Percentiles rank a stretch among this genome's conserved stretches.
Conservation (phyloP, 2,329 filamentous ascomycete species). For the Sclerotinia trifoliorum region DNA sequence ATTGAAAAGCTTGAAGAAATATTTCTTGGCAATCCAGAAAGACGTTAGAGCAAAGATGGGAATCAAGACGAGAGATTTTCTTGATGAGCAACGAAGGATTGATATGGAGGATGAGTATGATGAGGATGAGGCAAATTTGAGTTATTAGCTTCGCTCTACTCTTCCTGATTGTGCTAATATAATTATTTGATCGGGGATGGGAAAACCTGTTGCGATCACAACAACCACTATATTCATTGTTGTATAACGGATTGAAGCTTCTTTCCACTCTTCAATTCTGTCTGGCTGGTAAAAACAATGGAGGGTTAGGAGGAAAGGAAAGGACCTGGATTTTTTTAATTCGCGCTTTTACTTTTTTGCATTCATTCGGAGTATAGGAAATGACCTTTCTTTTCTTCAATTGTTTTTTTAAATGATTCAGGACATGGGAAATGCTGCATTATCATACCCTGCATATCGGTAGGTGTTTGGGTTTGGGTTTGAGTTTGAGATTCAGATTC, state of each 20-base stretch:
- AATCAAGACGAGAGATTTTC: constrained; percentile 16
- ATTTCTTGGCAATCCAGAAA: constrained; percentile 83
- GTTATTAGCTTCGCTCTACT: constrained; percentile 6
- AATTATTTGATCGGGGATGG: not conserved
- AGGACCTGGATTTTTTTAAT: not conserved
- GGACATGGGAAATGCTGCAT: constrained; percentile 18
- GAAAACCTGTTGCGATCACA: not conserved
- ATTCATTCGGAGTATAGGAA: constrained; percentile 14
- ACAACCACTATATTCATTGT: not conserved
- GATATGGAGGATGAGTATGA: constrained; percentile 12
- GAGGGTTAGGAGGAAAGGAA: not conserved
- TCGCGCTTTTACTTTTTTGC: constrained; percentile 3
- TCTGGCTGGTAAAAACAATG: not conserved
- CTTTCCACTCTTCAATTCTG: not conserved
- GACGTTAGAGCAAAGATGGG: constrained; percentile 56
- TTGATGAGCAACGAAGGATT: constrained; percentile 16
- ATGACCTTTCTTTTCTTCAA: not conserved
- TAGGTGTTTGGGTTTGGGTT: constrained; percentile 14
- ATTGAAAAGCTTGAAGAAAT: constrained; percentile 71
- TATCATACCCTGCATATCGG: constrained; percentile 19
- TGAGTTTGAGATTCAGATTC: not conserved
- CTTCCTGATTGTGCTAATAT: not conserved
- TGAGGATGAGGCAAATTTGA: constrained; percentile 20
- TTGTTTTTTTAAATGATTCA: constrained; percentile 11
- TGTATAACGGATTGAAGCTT: not conserved